Conservation (phyloP, 257 asterid genomes). For the Forsythia viridissima region DNA sequence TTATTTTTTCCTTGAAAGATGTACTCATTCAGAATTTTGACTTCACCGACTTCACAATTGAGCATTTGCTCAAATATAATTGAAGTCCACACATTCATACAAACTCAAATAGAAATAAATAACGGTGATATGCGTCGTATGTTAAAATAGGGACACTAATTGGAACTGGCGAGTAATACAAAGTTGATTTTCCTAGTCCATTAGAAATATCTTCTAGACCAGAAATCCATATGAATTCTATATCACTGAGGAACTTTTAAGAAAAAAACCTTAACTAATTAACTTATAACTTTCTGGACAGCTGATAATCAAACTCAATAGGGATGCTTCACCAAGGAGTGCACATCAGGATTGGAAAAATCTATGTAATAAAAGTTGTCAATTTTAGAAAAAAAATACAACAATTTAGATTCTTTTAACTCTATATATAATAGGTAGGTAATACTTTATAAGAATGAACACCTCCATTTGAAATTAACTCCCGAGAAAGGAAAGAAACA, state of each 20-base stretch:
- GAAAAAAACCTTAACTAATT: too few species aligned
- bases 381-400: too few species aligned
- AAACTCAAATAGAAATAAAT: neutral
- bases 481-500: neutral
- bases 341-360: neutral
- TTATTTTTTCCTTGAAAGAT: neutral
- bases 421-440: neutral
- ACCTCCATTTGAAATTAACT: neutral
- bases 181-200: neutral
- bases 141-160: neutral
- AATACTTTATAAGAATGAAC: neutral
- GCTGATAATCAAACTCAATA: neutral
- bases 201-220: neutral
- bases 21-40: neutral
- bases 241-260: neutral
- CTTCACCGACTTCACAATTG: neutral
- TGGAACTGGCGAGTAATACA: neutral
- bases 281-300: neutral
- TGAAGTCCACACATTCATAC: neutral
- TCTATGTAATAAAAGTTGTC: neutral
- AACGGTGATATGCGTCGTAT: neutral
- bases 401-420: too few species aligned
- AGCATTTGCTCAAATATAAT: neutral
- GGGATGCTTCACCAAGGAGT: neutral
- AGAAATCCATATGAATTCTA: too few species aligned